These are phyloP conservation scores for Blastobotrys ciferrii DNA, from an alignment of 1,139 yeast species.

Conservation along the genomic window DNA sequence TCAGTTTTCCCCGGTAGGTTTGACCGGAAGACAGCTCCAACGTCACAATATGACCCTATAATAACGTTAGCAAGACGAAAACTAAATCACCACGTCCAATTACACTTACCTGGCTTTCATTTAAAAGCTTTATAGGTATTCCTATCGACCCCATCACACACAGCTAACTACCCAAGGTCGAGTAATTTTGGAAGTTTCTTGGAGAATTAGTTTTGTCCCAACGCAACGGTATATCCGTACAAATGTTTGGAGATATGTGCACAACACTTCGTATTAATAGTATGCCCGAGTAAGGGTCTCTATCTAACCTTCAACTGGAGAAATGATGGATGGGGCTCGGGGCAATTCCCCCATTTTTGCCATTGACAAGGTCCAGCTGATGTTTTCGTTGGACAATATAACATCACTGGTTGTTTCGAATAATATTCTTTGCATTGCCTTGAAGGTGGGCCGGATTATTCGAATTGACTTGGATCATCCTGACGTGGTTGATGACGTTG, in stretches of 20 bases:
- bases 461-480: slow-evolving; percentile 57
- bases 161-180: not conserved
- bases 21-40: slow-evolving; percentile 85
- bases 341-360: slow-evolving; percentile 28
- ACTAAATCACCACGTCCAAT: not conserved
- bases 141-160: slow-evolving; percentile 41
- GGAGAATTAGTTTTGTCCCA: slow-evolving; percentile 6
- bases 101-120: slow-evolving; percentile 64
- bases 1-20: slow-evolving; percentile 78
- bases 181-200: not conserved
- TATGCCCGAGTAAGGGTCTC: too few relatives aligned
- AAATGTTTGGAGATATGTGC: too few relatives aligned
- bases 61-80: not conserved
- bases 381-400: slow-evolving; percentile 48
- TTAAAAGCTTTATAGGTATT: slow-evolving; percentile 81
- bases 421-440: slow-evolving; percentile 49
- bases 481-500: slow-evolving; percentile 46
- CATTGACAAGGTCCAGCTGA: slow-evolving; percentile 56
- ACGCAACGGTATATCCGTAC: too few relatives aligned
- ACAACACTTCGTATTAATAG: too few relatives aligned
- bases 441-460: slow-evolving; percentile 45
- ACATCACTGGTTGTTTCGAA: slow-evolving; percentile 46
- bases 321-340: slow-evolving; percentile 1
- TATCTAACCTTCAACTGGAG: too few relatives aligned
- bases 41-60: slow-evolving; percentile 78